Evolutionary conservation across 2,329 filamentous ascomycete genomes (phyloP).

Genomic region (Purpureocillium takamizusanense): DNA sequence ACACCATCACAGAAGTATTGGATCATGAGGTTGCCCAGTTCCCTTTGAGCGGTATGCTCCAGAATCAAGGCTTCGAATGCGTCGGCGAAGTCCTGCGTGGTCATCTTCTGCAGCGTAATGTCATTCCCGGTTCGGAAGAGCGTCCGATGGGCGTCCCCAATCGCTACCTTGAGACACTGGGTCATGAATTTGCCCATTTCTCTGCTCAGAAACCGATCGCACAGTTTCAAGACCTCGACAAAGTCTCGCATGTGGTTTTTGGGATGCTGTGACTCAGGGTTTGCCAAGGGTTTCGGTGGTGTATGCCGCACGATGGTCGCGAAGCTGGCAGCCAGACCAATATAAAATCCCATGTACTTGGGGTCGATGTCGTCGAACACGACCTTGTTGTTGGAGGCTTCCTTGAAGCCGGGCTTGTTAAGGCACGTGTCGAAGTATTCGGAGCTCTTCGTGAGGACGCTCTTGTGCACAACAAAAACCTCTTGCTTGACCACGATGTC

Average conservation of each 20-base stretch:
- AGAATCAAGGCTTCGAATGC: conserved; percentile 21
- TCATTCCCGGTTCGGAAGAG: conserved; percentile 18
- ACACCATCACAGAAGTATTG: conserved; percentile 23
- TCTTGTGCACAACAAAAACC: conserved; percentile 18
- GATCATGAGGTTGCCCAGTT: conserved; percentile 15
- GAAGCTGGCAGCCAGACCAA: conserved; percentile 24
- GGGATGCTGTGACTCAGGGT: conserved; percentile 15
- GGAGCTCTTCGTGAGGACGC: conserved; percentile 20
- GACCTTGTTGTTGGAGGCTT: conserved; percentile 13
- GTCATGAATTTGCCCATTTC: conserved; percentile 19
- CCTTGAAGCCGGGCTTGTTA: conserved; percentile 17
- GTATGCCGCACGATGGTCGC: conserved; percentile 21
- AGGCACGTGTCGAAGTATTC: conserved; percentile 24
- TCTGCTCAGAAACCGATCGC: conserved; percentile 23
- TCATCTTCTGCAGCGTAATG: conserved; percentile 14
- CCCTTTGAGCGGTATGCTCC: conserved; percentile 12
- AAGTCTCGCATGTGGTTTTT: conserved; percentile 20
- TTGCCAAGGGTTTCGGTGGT: conserved; percentile 11
- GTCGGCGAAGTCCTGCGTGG: conserved; percentile 25
- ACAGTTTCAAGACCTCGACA: conserved; percentile 26
- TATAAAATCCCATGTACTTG: conserved; percentile 22
- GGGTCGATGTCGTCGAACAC: conserved; percentile 23
- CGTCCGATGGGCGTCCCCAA: conserved; percentile 22
- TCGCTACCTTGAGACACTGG: conserved; percentile 18
- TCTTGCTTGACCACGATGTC: conserved; percentile 20